Percentiles rank a stretch among this genome's conserved stretches.
Evolutionary conservation across 441 rosid genomes (phyloP).

Genomic region (Macaranga tanarius): DNA sequence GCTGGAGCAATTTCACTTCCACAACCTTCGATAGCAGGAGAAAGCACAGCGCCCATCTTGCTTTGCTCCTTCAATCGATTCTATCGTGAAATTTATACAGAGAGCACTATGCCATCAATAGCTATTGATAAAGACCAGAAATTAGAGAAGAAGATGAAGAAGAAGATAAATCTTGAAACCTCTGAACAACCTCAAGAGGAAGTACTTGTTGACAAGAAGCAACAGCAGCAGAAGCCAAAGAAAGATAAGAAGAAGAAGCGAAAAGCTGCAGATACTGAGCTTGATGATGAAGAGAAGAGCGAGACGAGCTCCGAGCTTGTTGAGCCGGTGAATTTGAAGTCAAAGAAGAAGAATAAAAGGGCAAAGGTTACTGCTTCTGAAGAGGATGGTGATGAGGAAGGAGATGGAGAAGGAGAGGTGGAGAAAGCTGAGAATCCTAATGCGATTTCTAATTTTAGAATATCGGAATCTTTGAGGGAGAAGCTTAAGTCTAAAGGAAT

Average conservation of each 20-base stretch:
- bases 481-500: constrained; percentile 75
- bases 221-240: constrained; percentile 44
- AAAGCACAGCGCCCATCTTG: neutral
- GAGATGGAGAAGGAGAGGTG: constrained; percentile 36
- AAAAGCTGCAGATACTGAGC: constrained; percentile 44
- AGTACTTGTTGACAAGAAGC: constrained; percentile 40
- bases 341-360: constrained; percentile 58
- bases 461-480: constrained; percentile 61
- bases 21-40: constrained; percentile 38
- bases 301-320: constrained; percentile 74
- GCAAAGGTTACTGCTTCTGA: constrained; percentile 33
- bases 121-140: constrained; percentile 35
- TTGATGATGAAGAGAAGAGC: constrained; percentile 51
- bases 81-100: neutral
- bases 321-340: constrained; percentile 45
- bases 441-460: constrained; percentile 63
- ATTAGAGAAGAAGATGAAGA: constrained; percentile 66
- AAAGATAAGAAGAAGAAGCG: constrained; percentile 53
- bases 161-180: constrained; percentile 39
- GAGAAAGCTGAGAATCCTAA: constrained; percentile 54
- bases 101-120: constrained; percentile 55
- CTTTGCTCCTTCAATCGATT: too few relatives aligned
- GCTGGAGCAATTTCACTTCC: constrained; percentile 38
- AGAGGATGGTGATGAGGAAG: constrained; percentile 33
- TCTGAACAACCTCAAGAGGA: constrained; percentile 31